Evolutionary conservation across 1,284 basidiomycete genomes (phyloP), one percentile per base, ranked within the genome.

Genomic region (Stereum hirsutum): DNA sequence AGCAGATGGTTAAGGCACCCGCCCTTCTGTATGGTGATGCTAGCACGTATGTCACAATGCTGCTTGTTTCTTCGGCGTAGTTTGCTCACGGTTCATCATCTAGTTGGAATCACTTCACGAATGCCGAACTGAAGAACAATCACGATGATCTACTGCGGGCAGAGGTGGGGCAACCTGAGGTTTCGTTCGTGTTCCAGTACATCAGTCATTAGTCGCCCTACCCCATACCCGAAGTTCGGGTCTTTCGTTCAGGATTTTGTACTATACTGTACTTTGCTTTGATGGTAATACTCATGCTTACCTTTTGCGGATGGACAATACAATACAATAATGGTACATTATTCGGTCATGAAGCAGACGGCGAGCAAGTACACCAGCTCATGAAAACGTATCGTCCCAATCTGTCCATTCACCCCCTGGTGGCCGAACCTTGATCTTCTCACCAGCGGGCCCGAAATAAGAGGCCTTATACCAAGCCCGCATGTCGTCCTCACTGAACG

Each of bases 21-120:
- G 93, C 90, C 0, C 63, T 99, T 58, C 64, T 99, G 15, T 99
- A 99, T 54, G 96, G 96, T 27, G 95, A 99, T 61, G 90, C 90
- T 6, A 95, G 90, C 83, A 92, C 93, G 89, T 93, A 72, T 55
- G 91, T 82, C 5, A 26, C 46, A 26, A 31, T 14, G 10, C 27
- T 28, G 30, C 11, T 32, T 21, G 12, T n/a, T 35, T 17, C 27
- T 6, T 28, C 5, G n/a, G 12, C 10, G 8, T 11, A 12, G 3
- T 23, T n/a, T 5, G 11, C 7, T 43, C 19, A 41, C 21, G 19
- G 14, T 39, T 52, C n/a, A 12, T 44, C 17, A 41, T 14, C 26
- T 26, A 96, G 92, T 15, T 99, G 95, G 96, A 99, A 99, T 62
- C 96, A 99, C 59, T 94, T 90, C 58, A 87, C 87, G 1, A 96